Base-by-base conservation (phyloP, 2,329 filamentous ascomycete genomes). In the Paecilomyces variotii region DNA sequence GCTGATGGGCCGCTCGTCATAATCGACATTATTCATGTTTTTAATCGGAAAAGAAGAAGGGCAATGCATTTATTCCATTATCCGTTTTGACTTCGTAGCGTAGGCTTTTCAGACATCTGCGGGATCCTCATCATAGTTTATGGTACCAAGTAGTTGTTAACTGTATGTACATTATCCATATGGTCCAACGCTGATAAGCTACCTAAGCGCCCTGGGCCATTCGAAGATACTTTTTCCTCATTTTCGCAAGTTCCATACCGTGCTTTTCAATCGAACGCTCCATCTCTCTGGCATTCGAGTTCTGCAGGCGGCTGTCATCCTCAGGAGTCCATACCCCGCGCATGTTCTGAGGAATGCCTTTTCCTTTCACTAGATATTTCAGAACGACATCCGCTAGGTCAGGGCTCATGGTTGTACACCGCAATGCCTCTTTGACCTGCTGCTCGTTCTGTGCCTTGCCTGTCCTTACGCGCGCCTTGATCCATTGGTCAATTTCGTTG, bases 311-410 rank as follows among this genome's bases (percentile, higher is more conserved):
- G 30, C 67, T 60, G 58, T 81, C 79, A 58, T 81, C 79, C 45
- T 74, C 68, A 9, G 70, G 60, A 5, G 78, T 80, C 79, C 79
- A 81, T 19, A 80, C 74, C 3, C 79, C 79, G 14, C 61, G 70
- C 57, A 76, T 71, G 56, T 78, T 60, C 11, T 66, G 56, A 0
- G 79, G 78, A 24, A 80, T 70, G 1, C 62, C 64, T 14, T 72
- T 65, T 3, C 72, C 72, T 26, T 62, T 62, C 24, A 56, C 60
- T 24, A 76, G 61, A 55, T 64, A 61, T 14, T 67, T 64, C 9
- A 78, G 63, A 2, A 76, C 72, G 26, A 66, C 63, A 59, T 75
- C 70, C 3, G 75, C 75, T 56, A 76, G 61, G 50, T 64, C 57
- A 35, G 69, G 65, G 35, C 76, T 70, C 73, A 79, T 76, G 53